A percentile compares a stretch with the other conserved stretches of the same genome.
Evolutionary conservation across 768 basidiomycete species (phyloP).

Genomic region (Naganishia onofrii): DNA sequence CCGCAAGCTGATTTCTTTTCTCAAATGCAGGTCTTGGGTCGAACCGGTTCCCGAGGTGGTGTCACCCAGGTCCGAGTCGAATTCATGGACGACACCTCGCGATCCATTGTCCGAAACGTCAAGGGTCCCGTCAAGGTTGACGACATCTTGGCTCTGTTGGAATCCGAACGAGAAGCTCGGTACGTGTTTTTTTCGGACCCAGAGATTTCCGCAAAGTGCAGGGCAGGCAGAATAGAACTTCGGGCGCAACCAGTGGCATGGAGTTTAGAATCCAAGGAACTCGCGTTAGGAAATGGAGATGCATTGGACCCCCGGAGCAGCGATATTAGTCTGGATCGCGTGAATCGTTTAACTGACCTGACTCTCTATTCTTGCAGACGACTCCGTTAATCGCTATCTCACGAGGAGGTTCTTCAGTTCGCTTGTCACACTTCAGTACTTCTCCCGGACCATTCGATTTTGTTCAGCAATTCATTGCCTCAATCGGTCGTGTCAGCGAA

Average conservation of each 20-base stretch:
- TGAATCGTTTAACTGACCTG: neutral
- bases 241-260: neutral
- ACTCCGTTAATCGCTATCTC: slow-evolving; percentile 19
- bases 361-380: neutral
- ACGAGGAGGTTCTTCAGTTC: neutral
- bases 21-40: slow-evolving; percentile 77
- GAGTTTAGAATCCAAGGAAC: neutral
- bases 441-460: neutral
- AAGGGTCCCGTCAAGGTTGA: slow-evolving; percentile 95
- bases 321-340: neutral
- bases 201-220: neutral
- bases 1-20: neutral
- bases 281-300: neutral
- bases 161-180: slow-evolving; percentile 99
- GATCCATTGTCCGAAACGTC: slow-evolving; percentile 97
- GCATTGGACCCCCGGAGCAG: neutral
- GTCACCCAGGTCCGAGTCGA: slow-evolving; percentile 99
- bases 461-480: neutral
- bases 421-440: neutral
- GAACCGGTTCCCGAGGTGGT: slow-evolving; percentile 98
- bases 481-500: too few relatives aligned
- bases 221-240: neutral
- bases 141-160: slow-evolving; percentile 93
- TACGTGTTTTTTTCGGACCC: slow-evolving; percentile 54
- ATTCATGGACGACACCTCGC: slow-evolving; percentile 94